Evolutionary conservation across 805 yeast species (phyloP).

Genomic region (Lipomyces chichibuensis): DNA sequence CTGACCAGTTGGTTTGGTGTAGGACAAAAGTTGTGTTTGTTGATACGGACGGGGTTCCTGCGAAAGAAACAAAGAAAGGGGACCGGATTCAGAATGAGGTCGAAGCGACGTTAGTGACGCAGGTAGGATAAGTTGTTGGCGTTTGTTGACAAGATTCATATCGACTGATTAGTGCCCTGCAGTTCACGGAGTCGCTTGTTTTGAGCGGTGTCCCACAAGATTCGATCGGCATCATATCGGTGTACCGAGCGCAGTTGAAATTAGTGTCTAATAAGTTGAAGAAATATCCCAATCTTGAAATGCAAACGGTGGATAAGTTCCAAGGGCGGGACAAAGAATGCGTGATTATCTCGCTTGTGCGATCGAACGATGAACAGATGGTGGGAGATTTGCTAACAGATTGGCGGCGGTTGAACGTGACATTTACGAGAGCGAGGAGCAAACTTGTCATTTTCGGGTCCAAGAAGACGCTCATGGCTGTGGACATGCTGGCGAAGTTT

Average conservation of each 20-base stretch:
- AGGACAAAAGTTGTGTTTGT: slow-evolving; percentile 66
- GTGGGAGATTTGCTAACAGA: slow-evolving; percentile 83
- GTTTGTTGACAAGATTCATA: too few relatives aligned
- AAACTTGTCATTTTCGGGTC: slow-evolving; percentile 87
- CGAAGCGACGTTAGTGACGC: slow-evolving; percentile 69
- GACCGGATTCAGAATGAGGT: slow-evolving; percentile 73
- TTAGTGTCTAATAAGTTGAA: slow-evolving; percentile 47
- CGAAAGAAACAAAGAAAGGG: slow-evolving; percentile 56
- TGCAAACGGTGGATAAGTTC: slow-evolving; percentile 90
- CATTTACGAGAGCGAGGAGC: slow-evolving; percentile 85
- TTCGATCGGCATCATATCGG: slow-evolving; percentile 84
- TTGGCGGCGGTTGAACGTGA: slow-evolving; percentile 92
- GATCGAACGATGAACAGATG: slow-evolving; percentile 66
- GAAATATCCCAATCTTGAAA: slow-evolving; percentile 58
- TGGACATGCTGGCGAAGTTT: slow-evolving; percentile 60
- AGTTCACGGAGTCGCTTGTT: slow-evolving; percentile 59
- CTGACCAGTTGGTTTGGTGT: slow-evolving; percentile 3
- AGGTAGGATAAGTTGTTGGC: slow-evolving; percentile 36
- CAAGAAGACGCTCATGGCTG: slow-evolving; percentile 57
- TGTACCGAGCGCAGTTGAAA: slow-evolving; percentile 78
- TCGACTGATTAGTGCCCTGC: background rate
- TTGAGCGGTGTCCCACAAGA: slow-evolving; percentile 61
- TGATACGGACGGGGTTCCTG: slow-evolving; percentile 73
- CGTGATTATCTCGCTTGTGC: slow-evolving; percentile 83
- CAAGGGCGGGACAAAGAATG: slow-evolving; percentile 97